Conservation (phyloP, 192 early-diverging fungal genomes). For the Chytriomyces sp. region DNA sequence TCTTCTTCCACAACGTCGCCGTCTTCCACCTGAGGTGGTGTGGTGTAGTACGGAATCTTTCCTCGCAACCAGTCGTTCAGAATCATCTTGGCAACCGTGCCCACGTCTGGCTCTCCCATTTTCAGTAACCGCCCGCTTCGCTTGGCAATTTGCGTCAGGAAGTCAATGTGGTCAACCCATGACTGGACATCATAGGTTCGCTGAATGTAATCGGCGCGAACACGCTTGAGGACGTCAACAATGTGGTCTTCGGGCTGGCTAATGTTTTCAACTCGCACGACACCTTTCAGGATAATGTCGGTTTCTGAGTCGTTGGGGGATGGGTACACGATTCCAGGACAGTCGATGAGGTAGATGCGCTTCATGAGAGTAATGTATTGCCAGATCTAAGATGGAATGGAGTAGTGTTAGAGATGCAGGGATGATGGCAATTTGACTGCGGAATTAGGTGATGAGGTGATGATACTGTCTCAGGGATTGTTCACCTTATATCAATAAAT, state of each 20-base stretch:
- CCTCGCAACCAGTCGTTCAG: constrained; percentile 99
- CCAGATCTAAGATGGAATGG: constrained; percentile 72
- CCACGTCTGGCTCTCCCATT: constrained; percentile 93
- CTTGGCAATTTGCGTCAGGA: constrained; percentile 85
- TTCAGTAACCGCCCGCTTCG: constrained; percentile 89
- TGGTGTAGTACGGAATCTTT: constrained; percentile 91
- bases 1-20: constrained; percentile 17
- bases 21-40: constrained; percentile 68
- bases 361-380: constrained; percentile 99
- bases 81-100: constrained; percentile 93
- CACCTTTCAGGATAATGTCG: constrained; percentile 97
- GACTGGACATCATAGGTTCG: constrained; percentile 88
- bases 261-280: constrained; percentile 93
- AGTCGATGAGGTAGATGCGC: constrained; percentile 98
- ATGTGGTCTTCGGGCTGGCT: constrained; percentile 89
- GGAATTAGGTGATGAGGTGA: neutral
- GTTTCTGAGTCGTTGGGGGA: constrained; percentile 85
- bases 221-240: constrained; percentile 77
- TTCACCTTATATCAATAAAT: neutral
- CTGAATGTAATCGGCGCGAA: constrained; percentile 87
- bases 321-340: constrained; percentile 95
- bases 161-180: constrained; percentile 89
- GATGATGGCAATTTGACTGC: neutral
- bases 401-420: too few relatives aligned
- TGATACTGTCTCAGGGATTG: constrained; percentile 1